Conservation (phyloP, 192 early-diverging fungal genomes). For the Backusella liffmaniae region DNA sequence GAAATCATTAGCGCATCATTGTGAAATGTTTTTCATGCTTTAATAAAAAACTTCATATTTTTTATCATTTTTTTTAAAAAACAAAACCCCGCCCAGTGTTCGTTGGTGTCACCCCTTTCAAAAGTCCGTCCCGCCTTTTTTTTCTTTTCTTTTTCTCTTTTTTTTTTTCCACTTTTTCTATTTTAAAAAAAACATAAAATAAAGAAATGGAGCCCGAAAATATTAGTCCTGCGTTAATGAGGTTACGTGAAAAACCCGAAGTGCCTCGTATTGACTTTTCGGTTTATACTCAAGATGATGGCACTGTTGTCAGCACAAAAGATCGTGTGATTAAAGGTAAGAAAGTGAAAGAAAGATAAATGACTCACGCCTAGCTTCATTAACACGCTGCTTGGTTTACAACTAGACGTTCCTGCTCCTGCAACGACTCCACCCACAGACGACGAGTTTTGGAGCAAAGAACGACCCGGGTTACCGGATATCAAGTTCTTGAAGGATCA, state of each 20-base stretch:
- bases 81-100: background rate
- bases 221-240: constrained; percentile 30
- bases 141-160: background rate
- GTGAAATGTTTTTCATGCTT: background rate
- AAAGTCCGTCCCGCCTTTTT: background rate
- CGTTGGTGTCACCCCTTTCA: background rate
- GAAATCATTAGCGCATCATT: background rate
- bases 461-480: constrained; percentile 68
- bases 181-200: background rate
- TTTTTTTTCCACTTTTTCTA: background rate
- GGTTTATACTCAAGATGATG: constrained; percentile 72
- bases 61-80: background rate
- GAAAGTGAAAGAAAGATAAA: background rate
- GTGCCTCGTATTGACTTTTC: constrained; percentile 76
- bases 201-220: background rate
- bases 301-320: constrained; percentile 66
- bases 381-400: background rate
- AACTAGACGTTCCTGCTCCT: constrained; percentile 54
- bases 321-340: constrained; percentile 81
- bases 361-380: background rate
- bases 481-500: constrained; percentile 85
- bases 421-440: constrained; percentile 47
- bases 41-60: background rate
- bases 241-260: constrained; percentile 40
- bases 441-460: constrained; percentile 55